A percentile compares a stretch with the other conserved stretches of the same genome.
Evolutionary conservation across 345 rosid species (phyloP).

Genomic region (Hibiscus trionum): DNA sequence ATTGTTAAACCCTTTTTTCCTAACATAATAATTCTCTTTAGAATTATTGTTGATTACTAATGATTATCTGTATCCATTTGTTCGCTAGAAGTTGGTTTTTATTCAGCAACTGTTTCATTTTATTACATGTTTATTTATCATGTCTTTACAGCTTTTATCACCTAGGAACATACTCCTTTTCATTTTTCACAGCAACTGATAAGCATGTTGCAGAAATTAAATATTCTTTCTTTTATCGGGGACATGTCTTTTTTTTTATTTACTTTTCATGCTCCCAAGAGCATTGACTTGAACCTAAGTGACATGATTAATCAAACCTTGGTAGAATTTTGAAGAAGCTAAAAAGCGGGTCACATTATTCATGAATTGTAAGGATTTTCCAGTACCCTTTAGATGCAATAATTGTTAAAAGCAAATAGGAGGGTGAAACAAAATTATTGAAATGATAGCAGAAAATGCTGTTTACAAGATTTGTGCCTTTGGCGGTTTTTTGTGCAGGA

Average conservation of each 20-base stretch:
- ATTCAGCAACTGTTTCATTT: constrained; percentile 7
- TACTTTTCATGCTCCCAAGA: not conserved
- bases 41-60: not conserved
- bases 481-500: constrained; percentile 40
- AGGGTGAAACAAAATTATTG: not conserved
- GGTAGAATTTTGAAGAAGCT: not conserved
- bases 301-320: not conserved
- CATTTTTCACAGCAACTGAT: not conserved
- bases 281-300: not conserved
- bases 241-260: not conserved
- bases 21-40: not conserved
- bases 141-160: not conserved
- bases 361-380: not conserved
- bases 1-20: not conserved
- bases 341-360: not conserved
- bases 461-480: not conserved
- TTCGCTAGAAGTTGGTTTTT: not conserved
- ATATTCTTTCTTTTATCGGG: not conserved
- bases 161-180: not conserved
- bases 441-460: not conserved
- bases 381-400: not conserved
- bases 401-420: not conserved
- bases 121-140: not conserved
- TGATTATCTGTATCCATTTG: not conserved
- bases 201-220: constrained; percentile 1